phyloP scores from a whole-genome alignment of 2,329 filamentous ascomycete genomes.

The Grosmannia penicillata region DNA sequence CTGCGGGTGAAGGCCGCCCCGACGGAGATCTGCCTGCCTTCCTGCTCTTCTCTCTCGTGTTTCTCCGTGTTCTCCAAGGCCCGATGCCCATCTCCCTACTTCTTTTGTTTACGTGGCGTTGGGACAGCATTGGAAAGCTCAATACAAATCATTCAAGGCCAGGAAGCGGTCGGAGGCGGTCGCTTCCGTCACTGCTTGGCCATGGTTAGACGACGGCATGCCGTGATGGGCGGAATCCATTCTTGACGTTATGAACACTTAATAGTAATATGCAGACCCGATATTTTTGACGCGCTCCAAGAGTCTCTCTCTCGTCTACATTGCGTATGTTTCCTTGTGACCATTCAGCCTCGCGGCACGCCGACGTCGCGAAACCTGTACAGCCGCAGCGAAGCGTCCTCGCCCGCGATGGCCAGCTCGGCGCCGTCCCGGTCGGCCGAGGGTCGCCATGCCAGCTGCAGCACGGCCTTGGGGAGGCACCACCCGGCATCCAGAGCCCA shows the following conservation, averaged over 20 bases:
- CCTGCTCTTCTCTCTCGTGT: no score
- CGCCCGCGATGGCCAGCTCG: constrained; percentile 40
- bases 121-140: neutral
- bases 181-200: no score
- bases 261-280: neutral
- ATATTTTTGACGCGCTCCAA: no score
- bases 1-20: no score
- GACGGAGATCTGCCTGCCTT: no score
- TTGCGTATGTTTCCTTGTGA: neutral
- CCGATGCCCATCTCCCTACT: neutral
- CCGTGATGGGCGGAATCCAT: no score
- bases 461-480: constrained; percentile 48
- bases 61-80: no score
- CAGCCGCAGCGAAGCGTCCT: constrained; percentile 45
- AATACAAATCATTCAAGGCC: neutral
- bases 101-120: neutral
- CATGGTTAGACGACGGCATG: no score
- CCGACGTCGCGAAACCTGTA: constrained; percentile 37
- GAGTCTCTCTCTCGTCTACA: no score
- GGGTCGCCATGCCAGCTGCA: constrained; percentile 57
- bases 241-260: neutral
- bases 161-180: no score
- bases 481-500: constrained; percentile 23
- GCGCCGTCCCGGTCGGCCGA: constrained; percentile 11
- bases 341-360: neutral